A percentile compares a stretch with the other conserved stretches of the same genome.
Conservation (phyloP, 257 asterid species). For the Thymus quinquecostatus region DNA sequence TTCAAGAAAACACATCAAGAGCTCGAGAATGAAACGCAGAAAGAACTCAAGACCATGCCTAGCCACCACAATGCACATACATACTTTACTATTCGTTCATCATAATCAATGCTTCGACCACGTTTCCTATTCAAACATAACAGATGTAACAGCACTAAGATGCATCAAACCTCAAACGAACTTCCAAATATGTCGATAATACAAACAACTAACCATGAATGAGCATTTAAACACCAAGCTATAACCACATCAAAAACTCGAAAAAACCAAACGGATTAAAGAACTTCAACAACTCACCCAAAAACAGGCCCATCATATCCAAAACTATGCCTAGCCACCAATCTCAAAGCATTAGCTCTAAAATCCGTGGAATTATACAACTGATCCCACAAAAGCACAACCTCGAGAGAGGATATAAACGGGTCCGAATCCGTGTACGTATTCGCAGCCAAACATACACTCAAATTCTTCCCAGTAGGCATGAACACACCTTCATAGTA, state of each 20-base stretch:
- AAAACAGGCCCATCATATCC: conserved; percentile 71
- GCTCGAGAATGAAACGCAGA: neutral
- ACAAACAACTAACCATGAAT: neutral
- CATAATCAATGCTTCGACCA: neutral
- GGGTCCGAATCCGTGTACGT: conserved; percentile 89
- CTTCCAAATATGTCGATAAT: neutral
- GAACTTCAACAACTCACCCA: conserved; percentile 53
- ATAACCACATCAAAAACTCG: neutral
- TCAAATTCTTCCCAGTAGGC: conserved; percentile 75
- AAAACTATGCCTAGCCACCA: conserved; percentile 82
- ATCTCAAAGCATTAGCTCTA: conserved; percentile 50
- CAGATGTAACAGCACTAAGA: neutral
- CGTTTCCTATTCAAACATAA: neutral
- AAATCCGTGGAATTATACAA: conserved; percentile 90
- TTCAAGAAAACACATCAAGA: neutral
- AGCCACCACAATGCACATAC: neutral
- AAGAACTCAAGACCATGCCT: neutral
- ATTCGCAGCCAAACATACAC: conserved; percentile 88
- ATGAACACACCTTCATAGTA: conserved; percentile 73
- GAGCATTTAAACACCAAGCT: neutral
- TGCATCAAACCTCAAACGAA: conserved; percentile 7
- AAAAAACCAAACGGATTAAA: neutral
- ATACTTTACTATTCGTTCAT: neutral
- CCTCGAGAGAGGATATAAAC: conserved; percentile 86
- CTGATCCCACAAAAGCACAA: conserved; percentile 69